These are phyloP conservation scores for Lichtheimia corymbifera DNA, from an alignment of 371 early-diverging fungal species.

Conservation along the genomic window DNA sequence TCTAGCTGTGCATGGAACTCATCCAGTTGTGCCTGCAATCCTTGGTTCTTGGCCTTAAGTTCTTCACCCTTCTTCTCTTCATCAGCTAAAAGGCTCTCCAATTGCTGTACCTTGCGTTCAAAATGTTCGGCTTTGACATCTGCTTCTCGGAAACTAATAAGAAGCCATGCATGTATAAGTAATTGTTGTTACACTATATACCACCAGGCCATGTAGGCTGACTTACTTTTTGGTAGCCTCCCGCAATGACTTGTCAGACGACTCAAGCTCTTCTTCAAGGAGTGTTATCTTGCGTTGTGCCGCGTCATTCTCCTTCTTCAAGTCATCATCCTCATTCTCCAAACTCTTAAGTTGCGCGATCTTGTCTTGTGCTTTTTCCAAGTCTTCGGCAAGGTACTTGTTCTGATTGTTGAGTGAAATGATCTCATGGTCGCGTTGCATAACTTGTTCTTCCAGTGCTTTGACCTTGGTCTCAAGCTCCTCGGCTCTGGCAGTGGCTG, in stretches of 20 bases:
- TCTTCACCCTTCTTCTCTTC: slow-evolving; percentile 70
- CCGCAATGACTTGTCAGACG: slow-evolving; percentile 64
- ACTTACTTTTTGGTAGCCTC: slow-evolving; percentile 75
- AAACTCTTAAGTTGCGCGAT: slow-evolving; percentile 60
- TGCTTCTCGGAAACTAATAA: slow-evolving; percentile 70
- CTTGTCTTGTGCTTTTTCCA: slow-evolving; percentile 62
- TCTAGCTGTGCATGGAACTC: slow-evolving; percentile 68
- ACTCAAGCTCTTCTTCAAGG: slow-evolving; percentile 71
- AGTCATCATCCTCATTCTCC: slow-evolving; percentile 63
- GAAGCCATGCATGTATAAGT: background rate
- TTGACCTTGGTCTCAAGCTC: slow-evolving; percentile 62
- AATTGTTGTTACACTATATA: too few species aligned
- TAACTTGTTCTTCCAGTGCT: slow-evolving; percentile 51
- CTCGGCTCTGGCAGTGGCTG: slow-evolving; percentile 65
- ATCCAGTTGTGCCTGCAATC: slow-evolving; percentile 68
- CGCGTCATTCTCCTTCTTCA: slow-evolving; percentile 67
- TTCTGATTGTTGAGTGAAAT: slow-evolving; percentile 69
- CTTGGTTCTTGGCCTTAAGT: slow-evolving; percentile 56
- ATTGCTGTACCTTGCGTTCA: slow-evolving; percentile 74
- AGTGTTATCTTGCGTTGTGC: slow-evolving; percentile 63
- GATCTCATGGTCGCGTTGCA: slow-evolving; percentile 72
- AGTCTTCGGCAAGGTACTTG: slow-evolving; percentile 61
- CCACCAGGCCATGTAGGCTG: background rate
- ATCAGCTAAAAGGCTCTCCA: slow-evolving; percentile 60
- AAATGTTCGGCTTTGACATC: slow-evolving; percentile 82